Evolutionary conservation across 1,284 basidiomycete genomes (phyloP).

Genomic region (Pseudozyma flocculosa): DNA sequence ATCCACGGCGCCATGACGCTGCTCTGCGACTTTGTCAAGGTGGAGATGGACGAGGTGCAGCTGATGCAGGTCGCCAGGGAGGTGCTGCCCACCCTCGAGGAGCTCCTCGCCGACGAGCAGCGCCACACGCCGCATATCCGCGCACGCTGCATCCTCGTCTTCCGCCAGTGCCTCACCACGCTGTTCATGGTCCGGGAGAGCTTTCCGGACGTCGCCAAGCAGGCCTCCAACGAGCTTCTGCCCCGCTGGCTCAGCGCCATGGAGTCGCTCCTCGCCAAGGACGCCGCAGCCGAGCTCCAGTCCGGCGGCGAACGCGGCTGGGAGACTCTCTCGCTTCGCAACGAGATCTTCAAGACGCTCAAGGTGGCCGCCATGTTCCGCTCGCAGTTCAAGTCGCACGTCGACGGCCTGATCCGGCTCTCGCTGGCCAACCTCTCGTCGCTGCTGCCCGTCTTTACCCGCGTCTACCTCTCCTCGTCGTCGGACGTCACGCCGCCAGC

Average conservation of each 20-base stretch:
- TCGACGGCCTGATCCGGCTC: conserved; percentile 17
- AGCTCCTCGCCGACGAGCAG: conserved; percentile 25
- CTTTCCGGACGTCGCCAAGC: conserved; percentile 79
- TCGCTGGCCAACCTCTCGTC: conserved; percentile 30
- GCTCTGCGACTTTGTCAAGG: conserved; percentile 49
- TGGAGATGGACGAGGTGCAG: conserved; percentile 54
- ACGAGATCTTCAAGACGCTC: conserved; percentile 50
- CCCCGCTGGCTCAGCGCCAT: conserved; percentile 70
- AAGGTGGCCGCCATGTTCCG: conserved; percentile 47
- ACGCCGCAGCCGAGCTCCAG: conserved; percentile 15
- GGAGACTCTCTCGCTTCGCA: conserved; percentile 36
- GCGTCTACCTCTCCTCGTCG: conserved; percentile 58
- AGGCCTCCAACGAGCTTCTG: conserved; percentile 75
- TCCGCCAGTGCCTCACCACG: conserved; percentile 83
- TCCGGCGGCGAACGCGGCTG: conserved; percentile 16
- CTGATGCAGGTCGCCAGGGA: conserved; percentile 48
- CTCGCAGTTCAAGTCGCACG: conserved; percentile 35
- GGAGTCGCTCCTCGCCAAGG: conserved; percentile 19
- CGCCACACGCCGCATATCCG: conserved; percentile 58
- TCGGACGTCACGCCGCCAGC: conserved; percentile 63
- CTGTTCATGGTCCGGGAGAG: conserved; percentile 92
- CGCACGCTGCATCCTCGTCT: conserved; percentile 80
- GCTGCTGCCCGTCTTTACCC: conserved; percentile 28
- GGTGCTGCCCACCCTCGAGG: conserved; percentile 46
- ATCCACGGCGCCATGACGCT: conserved; percentile 51